These are phyloP conservation scores for peach (Prunus persica) DNA, from an alignment of 306 rosid species.

Conservation along the genomic window Prunus_persica_NCBIv2 NC_034016.1:21674501-21675000, in stretches of 20 bases:
- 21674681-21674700: neutral
- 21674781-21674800: neutral
- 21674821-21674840: neutral
- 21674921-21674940: neutral
- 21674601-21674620: no score
- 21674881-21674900: slow-evolving; percentile 2
- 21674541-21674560: no score
- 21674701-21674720: neutral
- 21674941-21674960: neutral
- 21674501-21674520: no score
- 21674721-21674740: neutral
- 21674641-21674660: neutral
- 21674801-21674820: neutral
- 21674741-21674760: neutral
- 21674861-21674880: neutral
- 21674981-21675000: slow-evolving; percentile 8
- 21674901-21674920: neutral
- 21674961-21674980: neutral
- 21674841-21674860: slow-evolving; percentile 20
- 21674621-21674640: no score
- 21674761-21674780: neutral
- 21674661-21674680: neutral
- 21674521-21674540: no score
- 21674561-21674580: no score
- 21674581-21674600: no score